Evolutionary conservation across 2,329 filamentous ascomycete genomes (phyloP), one percentile per base, ranked within the genome.

Genomic region (Ophiostoma himal-ulmi): DNA sequence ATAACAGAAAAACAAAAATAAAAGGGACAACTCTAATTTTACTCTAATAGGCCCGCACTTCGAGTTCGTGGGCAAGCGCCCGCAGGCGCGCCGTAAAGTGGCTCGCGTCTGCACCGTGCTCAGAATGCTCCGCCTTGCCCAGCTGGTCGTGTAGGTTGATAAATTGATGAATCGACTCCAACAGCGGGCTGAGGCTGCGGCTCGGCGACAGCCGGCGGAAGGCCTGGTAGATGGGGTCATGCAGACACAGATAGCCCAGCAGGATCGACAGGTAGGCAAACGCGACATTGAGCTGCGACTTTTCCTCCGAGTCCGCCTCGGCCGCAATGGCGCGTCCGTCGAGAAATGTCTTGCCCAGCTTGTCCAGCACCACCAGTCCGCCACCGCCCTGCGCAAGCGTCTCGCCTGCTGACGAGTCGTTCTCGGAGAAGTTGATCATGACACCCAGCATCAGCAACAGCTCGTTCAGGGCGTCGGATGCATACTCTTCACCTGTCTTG

Each of bases 221-320:
- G 36, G 79, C 80, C 67, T 80, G 77, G 65, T 82, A 80, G 8
- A 83, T 80, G 4, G 81, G 79, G 13, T 78, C 75, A 68, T 82
- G 79, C 37, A 95, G 82, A 74, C 89, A 93, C 34, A 97, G 81
- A 74, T 93, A 95, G 22, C 93, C 92, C 2, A 98, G 83, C 6
- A 97, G 83, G 17, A 97, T 89, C 0, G 93, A 89, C 34, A 97
- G 83, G 77, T 97, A 97, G 20, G 93, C 94, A 77, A 94, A 88
- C 1, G 91, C 89, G 37, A 98, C 93, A 74, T 94, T 93, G 68
- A 91, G 85, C 72, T 91, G 89, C 36, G 89, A 89, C 77, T 94
- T 92, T 76, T 92, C 87, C 70, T 89, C 85, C 1, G 89, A 91
- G 75, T 90, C 88, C 84, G 94, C 92, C 84, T 92, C 87, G 48